Evolutionary conservation across 257 asterid genomes (phyloP).

Genomic region (Solanum sejunctum): DNA sequence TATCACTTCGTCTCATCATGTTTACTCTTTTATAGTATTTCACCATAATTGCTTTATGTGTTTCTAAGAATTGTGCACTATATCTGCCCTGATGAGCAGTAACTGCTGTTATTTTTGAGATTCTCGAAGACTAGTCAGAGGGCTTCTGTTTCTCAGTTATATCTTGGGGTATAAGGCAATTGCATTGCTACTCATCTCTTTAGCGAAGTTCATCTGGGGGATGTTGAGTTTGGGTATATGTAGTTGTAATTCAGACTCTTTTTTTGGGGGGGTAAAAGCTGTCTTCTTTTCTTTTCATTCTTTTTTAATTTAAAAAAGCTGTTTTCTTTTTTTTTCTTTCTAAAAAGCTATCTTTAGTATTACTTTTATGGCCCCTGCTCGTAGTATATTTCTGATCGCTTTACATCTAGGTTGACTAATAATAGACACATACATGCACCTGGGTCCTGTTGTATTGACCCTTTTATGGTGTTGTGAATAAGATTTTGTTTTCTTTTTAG

Average conservation of each 20-base stretch:
- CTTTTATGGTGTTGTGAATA: background rate
- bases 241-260: background rate
- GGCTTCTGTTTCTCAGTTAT: background rate
- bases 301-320: too few species aligned
- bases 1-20: background rate
- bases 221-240: background rate
- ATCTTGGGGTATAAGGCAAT: background rate
- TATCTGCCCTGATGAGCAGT: background rate
- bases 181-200: background rate
- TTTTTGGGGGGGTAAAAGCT: background rate
- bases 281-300: background rate
- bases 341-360: background rate
- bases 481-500: slow-evolving; percentile 10
- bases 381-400: background rate
- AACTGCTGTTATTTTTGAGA: background rate
- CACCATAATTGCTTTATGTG: background rate
- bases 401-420: background rate
- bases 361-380: background rate
- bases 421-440: background rate
- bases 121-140: background rate
- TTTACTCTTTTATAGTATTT: background rate
- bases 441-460: background rate
- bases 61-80: background rate
- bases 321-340: background rate
- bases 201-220: background rate